Conservation (phyloP, 2,329 filamentous ascomycete genomes). For the Aspergillus sp. region DNA sequence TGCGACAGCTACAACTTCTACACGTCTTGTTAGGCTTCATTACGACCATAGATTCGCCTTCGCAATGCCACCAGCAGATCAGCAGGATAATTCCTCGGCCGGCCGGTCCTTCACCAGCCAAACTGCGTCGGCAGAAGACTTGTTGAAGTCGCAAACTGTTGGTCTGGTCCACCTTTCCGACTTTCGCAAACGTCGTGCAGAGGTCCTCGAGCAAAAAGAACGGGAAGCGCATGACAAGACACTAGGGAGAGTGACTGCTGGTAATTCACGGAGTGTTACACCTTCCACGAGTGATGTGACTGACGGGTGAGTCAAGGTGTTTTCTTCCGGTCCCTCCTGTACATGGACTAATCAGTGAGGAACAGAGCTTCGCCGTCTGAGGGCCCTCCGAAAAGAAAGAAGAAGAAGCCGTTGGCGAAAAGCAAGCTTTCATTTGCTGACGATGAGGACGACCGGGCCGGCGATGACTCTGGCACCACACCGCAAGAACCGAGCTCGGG, state of each 20-base stretch:
- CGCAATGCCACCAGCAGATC: conserved; percentile 26
- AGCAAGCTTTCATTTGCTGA: conserved; percentile 55
- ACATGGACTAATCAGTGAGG: conserved; percentile 47
- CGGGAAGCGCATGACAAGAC: conserved; percentile 64
- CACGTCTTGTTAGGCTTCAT: neutral
- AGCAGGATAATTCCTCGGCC: conserved; percentile 36
- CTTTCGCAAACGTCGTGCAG: conserved; percentile 89
- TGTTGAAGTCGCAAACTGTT: conserved; percentile 77
- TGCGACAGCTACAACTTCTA: neutral
- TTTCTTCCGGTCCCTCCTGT: neutral
- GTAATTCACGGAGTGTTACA: conserved; percentile 44
- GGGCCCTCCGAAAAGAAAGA: conserved; percentile 44
- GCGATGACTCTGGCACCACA: conserved; percentile 30
- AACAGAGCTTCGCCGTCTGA: conserved; percentile 48
- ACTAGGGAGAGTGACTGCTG: conserved; percentile 35
- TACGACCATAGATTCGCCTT: too few species aligned
- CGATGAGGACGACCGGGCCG: conserved; percentile 55
- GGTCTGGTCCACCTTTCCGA: conserved; percentile 87
- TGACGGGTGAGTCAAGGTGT: conserved; percentile 49
- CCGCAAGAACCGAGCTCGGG: conserved; percentile 26
- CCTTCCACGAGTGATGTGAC: conserved; percentile 39
- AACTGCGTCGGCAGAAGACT: conserved; percentile 67
- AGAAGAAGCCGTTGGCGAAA: conserved; percentile 52
- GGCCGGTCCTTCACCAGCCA: conserved; percentile 60
- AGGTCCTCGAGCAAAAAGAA: conserved; percentile 86